Evolutionary conservation across 108 stramenopile species (phyloP).

Genomic region (Cylindrotheca fusiformis): DNA sequence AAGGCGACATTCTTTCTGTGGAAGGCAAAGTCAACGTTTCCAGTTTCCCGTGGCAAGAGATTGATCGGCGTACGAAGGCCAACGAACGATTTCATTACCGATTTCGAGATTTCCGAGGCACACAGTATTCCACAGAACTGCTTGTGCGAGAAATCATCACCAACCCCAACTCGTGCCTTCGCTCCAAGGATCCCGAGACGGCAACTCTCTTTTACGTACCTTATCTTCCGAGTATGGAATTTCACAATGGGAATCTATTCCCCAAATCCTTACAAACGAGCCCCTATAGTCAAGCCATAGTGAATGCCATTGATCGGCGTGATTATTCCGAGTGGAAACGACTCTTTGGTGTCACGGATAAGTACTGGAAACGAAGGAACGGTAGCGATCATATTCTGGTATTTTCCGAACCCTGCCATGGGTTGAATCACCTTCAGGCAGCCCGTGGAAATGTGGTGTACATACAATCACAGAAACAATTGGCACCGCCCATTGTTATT

Average conservation of each 20-base stretch:
- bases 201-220: slow-evolving; percentile 47
- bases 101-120: slow-evolving; percentile 13
- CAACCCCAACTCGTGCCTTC: slow-evolving; percentile 35
- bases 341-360: slow-evolving; percentile 31
- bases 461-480: slow-evolving; percentile 35
- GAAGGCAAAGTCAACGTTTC: neutral
- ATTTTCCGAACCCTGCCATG: slow-evolving; percentile 39
- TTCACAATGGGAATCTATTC: slow-evolving; percentile 28
- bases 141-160: slow-evolving; percentile 39
- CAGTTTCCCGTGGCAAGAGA: slow-evolving; percentile 31
- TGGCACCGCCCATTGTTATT: slow-evolving; percentile 42
- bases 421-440: slow-evolving; percentile 22
- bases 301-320: slow-evolving; percentile 15
- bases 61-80: slow-evolving; percentile 17
- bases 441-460: slow-evolving; percentile 27
- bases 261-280: slow-evolving; percentile 16
- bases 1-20: slow-evolving; percentile 31
- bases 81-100: slow-evolving; percentile 19
- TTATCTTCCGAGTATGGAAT: slow-evolving; percentile 38
- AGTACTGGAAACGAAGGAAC: slow-evolving; percentile 39
- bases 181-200: slow-evolving; percentile 35
- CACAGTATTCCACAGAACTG: slow-evolving; percentile 36
- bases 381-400: slow-evolving; percentile 46
- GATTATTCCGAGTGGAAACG: slow-evolving; percentile 30
- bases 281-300: slow-evolving; percentile 34